Evolutionary conservation across 2,329 filamentous ascomycete species (phyloP).

Genomic region (Penicillium sp.): DNA sequence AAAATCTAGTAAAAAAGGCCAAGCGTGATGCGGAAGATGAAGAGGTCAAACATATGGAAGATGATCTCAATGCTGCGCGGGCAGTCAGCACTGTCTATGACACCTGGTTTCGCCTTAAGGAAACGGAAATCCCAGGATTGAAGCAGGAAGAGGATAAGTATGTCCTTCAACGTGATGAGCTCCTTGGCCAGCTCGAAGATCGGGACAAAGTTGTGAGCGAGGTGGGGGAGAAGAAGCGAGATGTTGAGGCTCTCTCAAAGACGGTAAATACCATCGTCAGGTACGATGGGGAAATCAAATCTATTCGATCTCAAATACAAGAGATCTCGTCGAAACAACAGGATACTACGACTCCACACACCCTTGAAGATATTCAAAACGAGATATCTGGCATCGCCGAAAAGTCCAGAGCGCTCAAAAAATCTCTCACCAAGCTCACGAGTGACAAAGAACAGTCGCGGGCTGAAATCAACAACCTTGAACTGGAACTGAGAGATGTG

Average conservation of each 20-base stretch:
- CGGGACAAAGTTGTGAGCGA: conserved; percentile 70
- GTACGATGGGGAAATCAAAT: conserved; percentile 72
- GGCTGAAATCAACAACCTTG: conserved; percentile 69
- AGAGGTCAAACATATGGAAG: conserved; percentile 65
- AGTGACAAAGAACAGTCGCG: conserved; percentile 74
- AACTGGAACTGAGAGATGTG: conserved; percentile 77
- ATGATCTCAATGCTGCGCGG: conserved; percentile 66
- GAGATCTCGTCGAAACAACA: conserved; percentile 78
- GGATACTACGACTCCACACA: conserved; percentile 66
- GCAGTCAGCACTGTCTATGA: conserved; percentile 73
- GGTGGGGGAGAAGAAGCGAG: conserved; percentile 67
- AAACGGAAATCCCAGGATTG: conserved; percentile 71
- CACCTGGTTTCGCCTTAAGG: conserved; percentile 69
- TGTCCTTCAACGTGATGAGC: conserved; percentile 64
- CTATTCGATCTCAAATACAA: conserved; percentile 74
- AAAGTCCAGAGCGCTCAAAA: conserved; percentile 68
- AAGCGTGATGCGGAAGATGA: conserved; percentile 64
- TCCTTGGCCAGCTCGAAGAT: conserved; percentile 68
- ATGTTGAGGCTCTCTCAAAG: conserved; percentile 76
- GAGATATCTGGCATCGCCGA: conserved; percentile 71
- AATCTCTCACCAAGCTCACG: conserved; percentile 67
- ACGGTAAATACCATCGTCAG: conserved; percentile 77
- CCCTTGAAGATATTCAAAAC: conserved; percentile 82
- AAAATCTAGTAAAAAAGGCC: conserved; percentile 57
- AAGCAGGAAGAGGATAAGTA: conserved; percentile 66